Evolutionary conservation across 2,329 filamentous ascomycete genomes (phyloP).

Genomic region (Aspergillus sp.): DNA sequence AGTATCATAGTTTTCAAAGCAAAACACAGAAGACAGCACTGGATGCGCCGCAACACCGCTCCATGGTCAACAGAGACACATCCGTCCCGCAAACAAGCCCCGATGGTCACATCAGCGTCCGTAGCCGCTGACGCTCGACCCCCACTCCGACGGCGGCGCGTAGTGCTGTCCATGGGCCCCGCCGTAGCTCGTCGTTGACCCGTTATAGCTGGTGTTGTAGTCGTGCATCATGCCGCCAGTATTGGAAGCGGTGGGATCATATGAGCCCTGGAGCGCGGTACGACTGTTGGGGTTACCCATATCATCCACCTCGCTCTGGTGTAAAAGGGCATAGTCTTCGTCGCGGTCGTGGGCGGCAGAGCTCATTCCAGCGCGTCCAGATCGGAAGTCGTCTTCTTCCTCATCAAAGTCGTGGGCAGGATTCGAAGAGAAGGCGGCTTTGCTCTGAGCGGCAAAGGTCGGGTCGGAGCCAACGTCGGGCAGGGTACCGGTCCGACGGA

Average conservation of each 20-base stretch:
- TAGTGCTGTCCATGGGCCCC: constrained; percentile 40
- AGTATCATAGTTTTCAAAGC: constrained; percentile 7
- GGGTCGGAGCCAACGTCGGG: constrained; percentile 46
- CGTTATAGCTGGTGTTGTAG: constrained; percentile 31
- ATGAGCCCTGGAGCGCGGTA: constrained; percentile 36
- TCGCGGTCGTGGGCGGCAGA: constrained; percentile 43
- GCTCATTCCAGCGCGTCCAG: constrained; percentile 40
- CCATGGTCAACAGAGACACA: constrained; percentile 21
- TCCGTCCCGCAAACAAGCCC: constrained; percentile 8
- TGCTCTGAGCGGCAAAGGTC: constrained; percentile 50
- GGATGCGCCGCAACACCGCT: constrained; percentile 31
- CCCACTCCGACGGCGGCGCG: constrained; percentile 20
- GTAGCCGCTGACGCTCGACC: constrained; percentile 23
- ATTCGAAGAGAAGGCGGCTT: constrained; percentile 49
- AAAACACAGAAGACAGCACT: constrained; percentile 19
- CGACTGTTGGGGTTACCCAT: constrained; percentile 35
- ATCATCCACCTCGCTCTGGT: constrained; percentile 47
- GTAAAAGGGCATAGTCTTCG: constrained; percentile 53
- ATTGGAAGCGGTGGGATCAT: constrained; percentile 37
- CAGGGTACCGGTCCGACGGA: constrained; percentile 56
- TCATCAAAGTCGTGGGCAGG: constrained; percentile 46
- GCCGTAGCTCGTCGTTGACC: constrained; percentile 35
- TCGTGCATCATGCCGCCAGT: constrained; percentile 36
- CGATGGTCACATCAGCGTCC: constrained; percentile 17
- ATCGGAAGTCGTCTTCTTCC: constrained; percentile 46